Base-by-base conservation (phyloP, 2,329 filamentous ascomycete species). In the Ophiocordyceps unilateralis region DNA sequence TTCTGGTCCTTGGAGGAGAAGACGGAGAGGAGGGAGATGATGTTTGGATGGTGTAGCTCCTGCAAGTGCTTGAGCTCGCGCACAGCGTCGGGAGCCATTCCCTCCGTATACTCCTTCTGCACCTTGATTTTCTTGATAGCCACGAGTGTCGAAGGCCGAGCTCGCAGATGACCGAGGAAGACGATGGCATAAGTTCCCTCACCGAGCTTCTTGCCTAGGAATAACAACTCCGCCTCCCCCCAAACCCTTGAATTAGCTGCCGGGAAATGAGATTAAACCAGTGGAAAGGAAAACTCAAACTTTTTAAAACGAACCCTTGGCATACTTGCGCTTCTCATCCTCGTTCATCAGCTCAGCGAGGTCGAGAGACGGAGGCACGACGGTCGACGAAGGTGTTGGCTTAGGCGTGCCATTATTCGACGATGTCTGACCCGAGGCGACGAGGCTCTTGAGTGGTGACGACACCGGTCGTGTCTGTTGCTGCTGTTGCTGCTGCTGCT, bases 131-230 rank as follows among this genome's bases (percentile, higher is more conserved):
- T 91, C 62, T 93, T 93, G 68, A 93, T 89, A 53, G 91, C 91
- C 48, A 98, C 84, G 43, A 83, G 74, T 37, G 76, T 73, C 28
- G 71, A 70, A 6, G 86, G 81, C 52, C 91, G 78, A 51, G 65
- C 67, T 46, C 79, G 76, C 39, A 91, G 72, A 61, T 89, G 83
- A 42, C 88, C 91, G 43, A 88, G 77, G 67, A 87, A 95, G 55
- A 98, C 91, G 55, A 93, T 81, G 58, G 91, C 91, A 60, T 98
- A 98, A 49, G 91, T 96, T 67, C 91, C 91, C 63, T 93, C 86
- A 60, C 91, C 91, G 46, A 98, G 76, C 58, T 91, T 91, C 59
- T 83, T 87, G 55, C 85, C 84, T 86, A 22, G n/a, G n/a, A n/a
- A n/a, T n/a, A n/a, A n/a, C n/a, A n/a, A n/a, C n/a, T n/a, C n/a